A percentile compares a stretch with the other conserved stretches of the same genome.
phyloP scores from a whole-genome alignment of 495 filamentous ascomycete species.

The Annulohypoxylon nitens region DNA sequence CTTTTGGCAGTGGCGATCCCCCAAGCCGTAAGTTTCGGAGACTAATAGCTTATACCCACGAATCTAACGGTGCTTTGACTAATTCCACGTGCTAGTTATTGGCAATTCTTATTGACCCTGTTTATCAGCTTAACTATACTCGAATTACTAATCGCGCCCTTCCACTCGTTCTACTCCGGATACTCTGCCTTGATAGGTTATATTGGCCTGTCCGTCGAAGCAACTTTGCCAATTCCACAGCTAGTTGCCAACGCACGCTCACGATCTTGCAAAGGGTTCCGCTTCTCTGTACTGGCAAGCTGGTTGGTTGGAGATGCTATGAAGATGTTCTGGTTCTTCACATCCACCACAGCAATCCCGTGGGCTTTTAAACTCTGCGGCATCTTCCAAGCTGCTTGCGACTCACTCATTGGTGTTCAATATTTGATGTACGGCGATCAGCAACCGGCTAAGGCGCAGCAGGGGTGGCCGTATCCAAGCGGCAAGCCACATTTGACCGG shows the following conservation, averaged over 20 bases:
- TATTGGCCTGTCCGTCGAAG: conserved; percentile 89
- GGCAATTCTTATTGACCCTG: conserved; percentile 84
- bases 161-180: conserved; percentile 66
- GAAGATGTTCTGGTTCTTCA: conserved; percentile 97
- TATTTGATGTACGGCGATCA: conserved; percentile 84
- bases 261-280: conserved; percentile 89
- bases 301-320: conserved; percentile 94
- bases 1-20: conserved; percentile 93
- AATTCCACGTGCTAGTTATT: conserved; percentile 71
- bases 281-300: conserved; percentile 83
- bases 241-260: conserved; percentile 82
- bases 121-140: conserved; percentile 72
- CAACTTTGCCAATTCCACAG: conserved; percentile 90
- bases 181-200: conserved; percentile 84
- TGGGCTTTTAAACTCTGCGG: conserved; percentile 93
- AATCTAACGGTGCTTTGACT: conserved; percentile 5
- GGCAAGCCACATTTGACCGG: conserved; percentile 35
- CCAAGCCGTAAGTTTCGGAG: conserved; percentile 74
- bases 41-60: neutral
- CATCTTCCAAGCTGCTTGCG: conserved; percentile 90
- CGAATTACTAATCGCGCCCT: conserved; percentile 77
- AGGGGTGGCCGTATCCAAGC: conserved; percentile 42
- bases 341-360: conserved; percentile 77
- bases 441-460: conserved; percentile 48
- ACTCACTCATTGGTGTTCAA: conserved; percentile 85